Conservation (phyloP, 148 eudicot genomes). For the Vaccinium vitisidaea region DNA sequence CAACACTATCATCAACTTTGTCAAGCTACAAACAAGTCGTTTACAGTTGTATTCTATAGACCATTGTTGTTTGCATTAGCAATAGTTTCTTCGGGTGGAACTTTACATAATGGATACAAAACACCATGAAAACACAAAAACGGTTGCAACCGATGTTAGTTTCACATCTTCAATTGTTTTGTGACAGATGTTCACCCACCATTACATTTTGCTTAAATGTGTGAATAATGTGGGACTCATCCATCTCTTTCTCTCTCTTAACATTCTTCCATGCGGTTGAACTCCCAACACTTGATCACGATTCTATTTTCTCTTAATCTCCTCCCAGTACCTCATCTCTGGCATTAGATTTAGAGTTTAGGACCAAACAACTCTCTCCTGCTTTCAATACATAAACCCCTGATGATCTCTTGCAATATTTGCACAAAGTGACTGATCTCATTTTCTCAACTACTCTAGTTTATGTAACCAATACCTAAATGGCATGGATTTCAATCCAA, state of each 20-base stretch:
- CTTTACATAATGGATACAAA: neutral
- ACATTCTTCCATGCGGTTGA: neutral
- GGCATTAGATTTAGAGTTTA: neutral
- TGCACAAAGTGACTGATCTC: neutral
- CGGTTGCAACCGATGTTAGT: neutral
- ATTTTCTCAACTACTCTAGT: neutral
- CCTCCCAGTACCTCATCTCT: neutral
- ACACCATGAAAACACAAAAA: neutral
- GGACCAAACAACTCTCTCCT: neutral
- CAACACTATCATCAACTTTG: neutral
- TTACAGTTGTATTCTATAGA: neutral
- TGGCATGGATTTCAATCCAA: neutral
- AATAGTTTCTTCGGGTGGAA: neutral
- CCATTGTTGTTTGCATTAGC: neutral
- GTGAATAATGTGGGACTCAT: neutral
- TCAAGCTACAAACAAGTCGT: neutral
- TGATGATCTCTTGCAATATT: neutral
- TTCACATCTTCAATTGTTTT: neutral
- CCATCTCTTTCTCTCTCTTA: neutral
- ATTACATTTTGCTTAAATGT: neutral
- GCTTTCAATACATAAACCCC: neutral
- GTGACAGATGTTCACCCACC: neutral
- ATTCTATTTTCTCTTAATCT: neutral
- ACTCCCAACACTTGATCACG: neutral
- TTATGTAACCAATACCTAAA: neutral